A percentile compares a stretch with the other conserved stretches of the same genome.
Evolutionary conservation across 192 early-diverging fungal species (phyloP).

Genomic region (Dissophora globulifera): DNA sequence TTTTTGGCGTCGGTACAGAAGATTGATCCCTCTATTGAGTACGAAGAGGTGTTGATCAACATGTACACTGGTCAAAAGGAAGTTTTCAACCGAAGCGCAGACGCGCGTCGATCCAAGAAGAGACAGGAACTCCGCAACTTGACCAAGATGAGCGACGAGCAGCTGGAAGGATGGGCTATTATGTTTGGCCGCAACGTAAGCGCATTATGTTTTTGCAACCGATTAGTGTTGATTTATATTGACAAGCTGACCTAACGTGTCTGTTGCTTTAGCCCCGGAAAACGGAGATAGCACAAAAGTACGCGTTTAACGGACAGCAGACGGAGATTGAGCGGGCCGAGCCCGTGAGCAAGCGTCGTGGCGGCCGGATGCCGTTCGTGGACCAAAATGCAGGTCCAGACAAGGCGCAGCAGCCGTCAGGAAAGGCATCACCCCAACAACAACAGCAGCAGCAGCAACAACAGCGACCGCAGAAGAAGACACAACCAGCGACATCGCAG

Average conservation of each 20-base stretch:
- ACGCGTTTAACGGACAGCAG: conserved; percentile 44
- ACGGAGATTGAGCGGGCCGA: conserved; percentile 11
- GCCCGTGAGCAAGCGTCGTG: conserved; percentile 33
- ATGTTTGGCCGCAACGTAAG: conserved; percentile 89
- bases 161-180: conserved; percentile 91
- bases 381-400: conserved; percentile 25
- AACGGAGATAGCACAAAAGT: conserved; percentile 38
- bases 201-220: not conserved
- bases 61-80: conserved; percentile 65
- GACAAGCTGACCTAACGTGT: no score
- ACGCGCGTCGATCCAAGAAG: conserved; percentile 67
- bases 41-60: conserved; percentile 73
- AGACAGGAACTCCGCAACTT: conserved; percentile 68
- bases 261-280: conserved; percentile 48
- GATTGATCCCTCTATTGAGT: conserved; percentile 67
- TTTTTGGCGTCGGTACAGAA: conserved; percentile 2
- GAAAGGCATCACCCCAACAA: no score
- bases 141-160: conserved; percentile 88
- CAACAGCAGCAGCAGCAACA: conserved; percentile 22
- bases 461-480: conserved; percentile 19
- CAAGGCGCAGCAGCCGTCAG: no score
- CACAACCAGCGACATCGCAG: not conserved
- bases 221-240: not conserved
- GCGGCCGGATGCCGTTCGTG: conserved; percentile 34
- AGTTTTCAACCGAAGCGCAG: conserved; percentile 70